Evolutionary conservation across 305 asterid genomes (phyloP), one percentile per base, ranked within the genome.

Genomic region (Plantago lanceolata): DNA sequence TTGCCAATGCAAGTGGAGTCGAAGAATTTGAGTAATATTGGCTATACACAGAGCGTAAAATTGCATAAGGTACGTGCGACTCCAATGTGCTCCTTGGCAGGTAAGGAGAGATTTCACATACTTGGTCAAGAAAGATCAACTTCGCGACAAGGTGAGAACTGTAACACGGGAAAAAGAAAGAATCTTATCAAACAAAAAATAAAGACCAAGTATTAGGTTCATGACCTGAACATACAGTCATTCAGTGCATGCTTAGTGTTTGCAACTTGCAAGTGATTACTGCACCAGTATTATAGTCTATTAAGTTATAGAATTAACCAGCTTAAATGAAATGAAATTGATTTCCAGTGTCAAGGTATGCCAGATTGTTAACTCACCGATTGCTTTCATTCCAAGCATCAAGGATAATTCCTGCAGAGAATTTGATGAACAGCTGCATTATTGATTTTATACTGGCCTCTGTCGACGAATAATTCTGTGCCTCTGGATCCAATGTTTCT

Each of bases 111-210:
- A 94, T 70, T 64, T 84, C 99, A 49, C 96, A 88, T 55, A 94
- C 66, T 74, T 90, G 97, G 68, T 94, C 97, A 31, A 90, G 91
- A 67, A 90, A 94, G 64, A 94, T 88, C 71, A 94, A 87, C 87
- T 94, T 90, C 21, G 95, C 94, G 11, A 81, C 85, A 8, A 94
- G 84, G 73, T 81, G 84, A 71, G 95, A 88, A 72, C 97, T 90
- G 75, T 24, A 26, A 47, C 59, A 65, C 76, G 62, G 48, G 65
- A 19, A 33, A 35, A 29, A 19, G 37, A 35, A 29, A 19, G 37
- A 35, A 56, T 16, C 60, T 20, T 7, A 67, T 33, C 33, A 66
- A 24, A 67, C 37, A 31, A 44, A 50, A 19, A 44, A 24, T 13
- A 52, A 37, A 44, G 45, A 47, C 21, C 14, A 14, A 37, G 18